Evolutionary conservation across 2,329 filamentous ascomycete species (phyloP).

Genomic region (Teratosphaeria destructans): DNA sequence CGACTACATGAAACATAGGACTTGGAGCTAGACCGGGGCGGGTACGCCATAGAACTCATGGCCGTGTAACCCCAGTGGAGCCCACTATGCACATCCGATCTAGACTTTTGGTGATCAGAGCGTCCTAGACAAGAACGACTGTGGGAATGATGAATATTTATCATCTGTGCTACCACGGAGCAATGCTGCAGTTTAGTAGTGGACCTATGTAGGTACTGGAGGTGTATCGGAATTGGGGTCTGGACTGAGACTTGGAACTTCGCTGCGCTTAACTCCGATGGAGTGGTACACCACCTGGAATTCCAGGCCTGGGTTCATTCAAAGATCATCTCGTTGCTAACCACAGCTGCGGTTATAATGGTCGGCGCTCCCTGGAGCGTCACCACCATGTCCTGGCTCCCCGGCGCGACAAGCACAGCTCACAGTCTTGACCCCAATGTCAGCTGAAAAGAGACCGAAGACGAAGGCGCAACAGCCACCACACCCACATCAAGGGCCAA

Average conservation of each 20-base stretch:
- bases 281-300: too few relatives aligned
- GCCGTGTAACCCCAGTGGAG: too few relatives aligned
- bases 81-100: too few relatives aligned
- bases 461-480: neutral
- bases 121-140: too few relatives aligned
- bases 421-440: neutral
- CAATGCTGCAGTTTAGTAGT: neutral
- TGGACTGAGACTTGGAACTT: neutral
- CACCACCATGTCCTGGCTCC: neutral
- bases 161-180: neutral
- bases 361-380: neutral
- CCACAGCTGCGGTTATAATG: neutral
- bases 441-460: neutral
- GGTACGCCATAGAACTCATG: too few relatives aligned
- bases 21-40: too few relatives aligned
- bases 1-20: too few relatives aligned
- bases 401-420: neutral
- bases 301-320: neutral
- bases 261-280: neutral
- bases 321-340: neutral
- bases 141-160: neutral
- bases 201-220: too few relatives aligned
- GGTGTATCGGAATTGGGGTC: neutral
- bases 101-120: too few relatives aligned
- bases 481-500: neutral